Conservation (phyloP, 495 filamentous ascomycete genomes). For the Staphylotrichum longicolle region DNA sequence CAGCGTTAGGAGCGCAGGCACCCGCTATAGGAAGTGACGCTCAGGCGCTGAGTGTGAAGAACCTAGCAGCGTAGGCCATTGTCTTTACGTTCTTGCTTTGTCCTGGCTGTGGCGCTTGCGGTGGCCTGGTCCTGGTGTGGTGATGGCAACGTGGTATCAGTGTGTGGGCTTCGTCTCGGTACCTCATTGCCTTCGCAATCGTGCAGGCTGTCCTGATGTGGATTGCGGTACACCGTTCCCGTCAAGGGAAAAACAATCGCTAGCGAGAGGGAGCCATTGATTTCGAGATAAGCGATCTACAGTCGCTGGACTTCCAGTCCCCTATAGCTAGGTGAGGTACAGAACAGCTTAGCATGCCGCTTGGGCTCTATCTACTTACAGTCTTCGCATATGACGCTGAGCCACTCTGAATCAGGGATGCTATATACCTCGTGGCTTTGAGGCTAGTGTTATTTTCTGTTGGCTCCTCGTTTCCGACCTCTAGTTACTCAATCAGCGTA, state of each 20-base stretch:
- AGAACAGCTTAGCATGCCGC: not conserved
- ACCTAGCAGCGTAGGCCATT: constrained; percentile 1
- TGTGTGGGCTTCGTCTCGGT: constrained; percentile 1
- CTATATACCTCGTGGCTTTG: not conserved
- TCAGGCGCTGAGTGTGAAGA: not conserved
- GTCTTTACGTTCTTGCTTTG: constrained; percentile 3
- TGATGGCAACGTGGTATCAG: not conserved
- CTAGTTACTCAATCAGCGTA: not conserved
- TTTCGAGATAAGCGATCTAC: not conserved
- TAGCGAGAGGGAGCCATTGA: constrained; percentile 2
- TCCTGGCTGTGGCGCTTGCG: constrained; percentile 3
- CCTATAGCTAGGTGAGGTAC: not conserved
- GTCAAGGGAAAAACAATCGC: not conserved
- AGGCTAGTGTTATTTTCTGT: not conserved
- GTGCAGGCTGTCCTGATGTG: constrained; percentile 1
- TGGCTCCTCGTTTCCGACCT: not conserved
- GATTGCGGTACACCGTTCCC: not conserved
- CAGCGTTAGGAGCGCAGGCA: not conserved
- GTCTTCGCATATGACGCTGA: too few species aligned
- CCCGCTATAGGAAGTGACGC: not conserved
- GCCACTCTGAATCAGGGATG: not conserved
- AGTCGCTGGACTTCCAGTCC: not conserved
- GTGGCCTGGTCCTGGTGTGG: constrained; percentile 3
- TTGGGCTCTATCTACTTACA: too few species aligned
- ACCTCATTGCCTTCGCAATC: not conserved